phyloP scores from a whole-genome alignment of 139 green algal species.

The Edaphochlamys debaryana region DNA sequence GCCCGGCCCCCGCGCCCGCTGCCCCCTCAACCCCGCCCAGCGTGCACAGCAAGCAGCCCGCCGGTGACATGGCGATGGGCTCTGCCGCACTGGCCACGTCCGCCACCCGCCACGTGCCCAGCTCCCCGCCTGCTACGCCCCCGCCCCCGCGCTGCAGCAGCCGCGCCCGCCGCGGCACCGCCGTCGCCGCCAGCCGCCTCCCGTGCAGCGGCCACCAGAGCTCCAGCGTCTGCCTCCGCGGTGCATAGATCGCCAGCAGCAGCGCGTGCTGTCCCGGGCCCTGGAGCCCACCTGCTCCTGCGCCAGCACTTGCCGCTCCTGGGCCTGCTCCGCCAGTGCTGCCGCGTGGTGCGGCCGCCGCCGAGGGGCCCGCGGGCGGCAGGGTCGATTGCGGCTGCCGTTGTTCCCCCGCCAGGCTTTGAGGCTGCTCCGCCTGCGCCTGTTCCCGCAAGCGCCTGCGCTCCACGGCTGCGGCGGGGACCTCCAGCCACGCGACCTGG shows the following conservation, averaged over 20 bases:
- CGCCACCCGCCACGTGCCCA: slow-evolving; percentile 27
- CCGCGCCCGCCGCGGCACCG: slow-evolving; percentile 2
- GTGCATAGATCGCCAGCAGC: slow-evolving; percentile 66
- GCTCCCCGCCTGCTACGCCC: neutral
- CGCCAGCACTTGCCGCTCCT: neutral
- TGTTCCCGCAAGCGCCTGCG: neutral
- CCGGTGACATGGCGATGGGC: neutral
- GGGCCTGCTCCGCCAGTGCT: neutral
- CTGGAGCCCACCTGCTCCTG: no score
- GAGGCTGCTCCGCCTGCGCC: neutral
- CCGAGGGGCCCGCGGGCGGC: no score
- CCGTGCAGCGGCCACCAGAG: slow-evolving; percentile 34
- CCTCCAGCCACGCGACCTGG: slow-evolving; percentile 71
- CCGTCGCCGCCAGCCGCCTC: neutral
- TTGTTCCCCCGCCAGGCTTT: no score
- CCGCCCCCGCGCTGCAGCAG: slow-evolving; percentile 29
- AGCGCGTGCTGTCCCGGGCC: no score
- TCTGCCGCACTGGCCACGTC: slow-evolving; percentile 5
- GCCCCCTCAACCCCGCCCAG: neutral
- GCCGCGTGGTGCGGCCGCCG: neutral
- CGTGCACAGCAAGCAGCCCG: slow-evolving; percentile 27
- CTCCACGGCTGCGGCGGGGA: neutral
- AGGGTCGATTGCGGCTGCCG: no score
- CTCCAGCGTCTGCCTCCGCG: slow-evolving; percentile 56
- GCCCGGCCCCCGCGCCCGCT: neutral